These are phyloP conservation scores for Taxillus chinensis DNA, from an alignment of 164 flowering plant genomes.

Conservation along the genomic window DNA sequence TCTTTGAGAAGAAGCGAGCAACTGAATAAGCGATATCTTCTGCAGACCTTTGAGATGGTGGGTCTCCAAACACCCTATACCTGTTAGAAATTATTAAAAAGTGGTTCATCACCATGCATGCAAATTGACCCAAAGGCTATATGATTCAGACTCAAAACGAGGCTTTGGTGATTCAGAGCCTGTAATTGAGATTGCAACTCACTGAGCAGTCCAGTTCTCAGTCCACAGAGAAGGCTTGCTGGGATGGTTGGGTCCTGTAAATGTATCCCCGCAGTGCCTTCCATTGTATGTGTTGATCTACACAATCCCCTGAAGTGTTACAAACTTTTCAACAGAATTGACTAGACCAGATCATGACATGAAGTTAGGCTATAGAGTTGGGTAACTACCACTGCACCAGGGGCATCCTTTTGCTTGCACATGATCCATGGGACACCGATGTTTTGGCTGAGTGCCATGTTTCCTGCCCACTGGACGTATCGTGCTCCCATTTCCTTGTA, in stretches of 20 bases:
- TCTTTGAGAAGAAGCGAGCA: constrained; percentile 77
- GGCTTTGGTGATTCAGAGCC: not conserved
- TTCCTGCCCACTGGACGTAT: constrained; percentile 2
- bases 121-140: not conserved
- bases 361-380: not conserved
- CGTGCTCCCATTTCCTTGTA: not conserved
- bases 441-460: not conserved
- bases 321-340: not conserved
- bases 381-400: not conserved
- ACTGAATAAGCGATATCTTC: constrained; percentile 79
- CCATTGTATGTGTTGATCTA: constrained; percentile 95
- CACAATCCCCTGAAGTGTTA: not conserved
- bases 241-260: constrained; percentile 70
- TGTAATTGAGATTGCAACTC: constrained; percentile 14
- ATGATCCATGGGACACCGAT: constrained; percentile 3
- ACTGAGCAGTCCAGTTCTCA: constrained; percentile 98
- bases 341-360: not conserved
- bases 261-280: constrained; percentile 89
- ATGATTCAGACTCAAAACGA: not conserved
- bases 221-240: constrained; percentile 82
- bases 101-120: not conserved
- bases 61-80: constrained; percentile 78
- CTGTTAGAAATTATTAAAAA: constrained; percentile 23
- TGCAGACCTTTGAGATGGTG: constrained; percentile 84
- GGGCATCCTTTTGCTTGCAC: constrained; percentile 3